Evolutionary conservation across 2,329 filamentous ascomycete species (phyloP), one percentile per base, ranked within the genome.

Genomic region (Sporothrix pseudoabietina): DNA sequence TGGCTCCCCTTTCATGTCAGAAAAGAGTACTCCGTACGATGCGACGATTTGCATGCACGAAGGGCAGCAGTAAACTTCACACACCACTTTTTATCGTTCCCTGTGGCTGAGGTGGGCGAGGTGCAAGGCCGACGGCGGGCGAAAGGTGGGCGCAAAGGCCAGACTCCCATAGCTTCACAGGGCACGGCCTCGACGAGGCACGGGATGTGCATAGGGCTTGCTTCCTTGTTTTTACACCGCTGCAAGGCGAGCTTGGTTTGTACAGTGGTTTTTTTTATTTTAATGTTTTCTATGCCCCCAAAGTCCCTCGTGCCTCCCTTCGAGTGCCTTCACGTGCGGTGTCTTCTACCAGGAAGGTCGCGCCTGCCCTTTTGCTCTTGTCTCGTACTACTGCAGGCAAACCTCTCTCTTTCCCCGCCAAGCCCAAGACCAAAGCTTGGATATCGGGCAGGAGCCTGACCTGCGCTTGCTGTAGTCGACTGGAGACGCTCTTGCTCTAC

Each of bases 371-470:
- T 49, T 49, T 14, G 41, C 14, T 47, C 41, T 12, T 49, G 14
- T 12, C 9, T 44, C 39, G 35, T 44, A 14, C 61, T 66, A 47
- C 61, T 66, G 61, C 61, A 44, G 35, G 35, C 59, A 44, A 65
- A 65, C 35, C 59, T 35, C 35, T 35, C 35, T 39, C 59, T 19
- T 61, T 61, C 22, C 52, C 39, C 61, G 39, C 61, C 61, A 47
- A 47, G 61, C 39, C 16, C 12, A 30, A 44, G 39, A 8, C n/a
- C 39, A 47, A 66, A 66, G 39, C 39, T 47, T 66, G 61, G 61
- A 66, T 47, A 30, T 30, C 61, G 41, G 61, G 39, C 61, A 66
- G 39, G 39, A 30, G 39, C 19, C 59, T 39, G 57, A n/a, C 57
- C 57, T 6, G 14, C 35, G 2, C 35, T 49, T 12, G 41, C 4